Conservation (phyloP, 345 rosid genomes). For the Draba incana region DNA sequence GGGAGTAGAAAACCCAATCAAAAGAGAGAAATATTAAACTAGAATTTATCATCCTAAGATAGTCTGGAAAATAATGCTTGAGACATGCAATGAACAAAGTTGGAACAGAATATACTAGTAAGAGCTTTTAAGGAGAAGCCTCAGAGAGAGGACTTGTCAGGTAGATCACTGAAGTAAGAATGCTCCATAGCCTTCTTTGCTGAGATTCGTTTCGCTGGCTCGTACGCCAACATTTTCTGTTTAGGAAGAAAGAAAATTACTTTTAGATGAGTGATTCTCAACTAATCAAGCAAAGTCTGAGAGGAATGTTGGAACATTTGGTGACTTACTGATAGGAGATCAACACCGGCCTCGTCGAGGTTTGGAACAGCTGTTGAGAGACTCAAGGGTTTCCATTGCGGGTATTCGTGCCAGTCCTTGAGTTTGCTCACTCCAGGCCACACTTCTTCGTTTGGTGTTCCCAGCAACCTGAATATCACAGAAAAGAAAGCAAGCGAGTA, state of each 20-base stretch:
- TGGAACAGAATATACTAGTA: constrained; percentile 21
- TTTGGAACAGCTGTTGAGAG: constrained; percentile 71
- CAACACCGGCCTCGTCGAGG: constrained; percentile 69
- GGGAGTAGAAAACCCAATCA: constrained; percentile 22
- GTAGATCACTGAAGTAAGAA: constrained; percentile 78
- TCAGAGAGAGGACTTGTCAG: constrained; percentile 62
- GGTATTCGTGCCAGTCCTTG: constrained; percentile 98
- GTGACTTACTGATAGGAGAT: constrained; percentile 72
- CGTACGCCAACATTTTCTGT: constrained; percentile 94
- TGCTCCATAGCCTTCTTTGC: constrained; percentile 96
- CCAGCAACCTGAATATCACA: constrained; percentile 62
- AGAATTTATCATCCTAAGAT: constrained; percentile 30
- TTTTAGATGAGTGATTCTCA: constrained; percentile 8
- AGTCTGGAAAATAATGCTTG: constrained; percentile 46
- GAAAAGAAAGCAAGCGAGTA: not conserved
- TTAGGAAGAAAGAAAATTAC: constrained; percentile 6
- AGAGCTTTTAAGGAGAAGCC: constrained; percentile 18
- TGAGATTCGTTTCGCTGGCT: constrained; percentile 81
- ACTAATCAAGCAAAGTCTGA: constrained; percentile 10
- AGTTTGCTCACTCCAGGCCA: constrained; percentile 96
- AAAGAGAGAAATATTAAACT: not conserved
- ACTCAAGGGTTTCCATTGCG: constrained; percentile 83
- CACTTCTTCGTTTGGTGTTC: constrained; percentile 87
- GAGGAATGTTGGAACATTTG: constrained; percentile 8
- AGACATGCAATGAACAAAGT: constrained; percentile 51